Percentiles rank a stretch among this genome's conserved stretches.
Evolutionary conservation across 257 asterid species (phyloP).

Genomic region (Lantana camara): DNA sequence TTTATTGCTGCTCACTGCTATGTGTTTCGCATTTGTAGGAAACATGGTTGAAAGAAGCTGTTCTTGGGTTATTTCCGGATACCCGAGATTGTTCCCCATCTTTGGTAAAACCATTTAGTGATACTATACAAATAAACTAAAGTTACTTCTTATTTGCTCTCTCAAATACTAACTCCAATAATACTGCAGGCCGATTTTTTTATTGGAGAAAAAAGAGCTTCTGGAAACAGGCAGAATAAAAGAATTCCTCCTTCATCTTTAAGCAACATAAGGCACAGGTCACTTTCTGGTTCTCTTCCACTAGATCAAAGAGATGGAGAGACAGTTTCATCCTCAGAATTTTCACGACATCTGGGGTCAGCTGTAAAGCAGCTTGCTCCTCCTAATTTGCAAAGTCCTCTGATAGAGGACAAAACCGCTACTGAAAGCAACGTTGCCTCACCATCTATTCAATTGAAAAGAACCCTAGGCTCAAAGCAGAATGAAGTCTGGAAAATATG

Average conservation of each 20-base stretch:
- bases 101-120: constrained; percentile 54
- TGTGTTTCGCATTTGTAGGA: constrained; percentile 55
- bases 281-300: constrained; percentile 53
- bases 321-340: constrained; percentile 41
- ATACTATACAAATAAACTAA: constrained; percentile 11
- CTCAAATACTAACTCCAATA: constrained; percentile 29
- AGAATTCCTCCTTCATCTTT: constrained; percentile 55
- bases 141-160: neutral
- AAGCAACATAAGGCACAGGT: constrained; percentile 57
- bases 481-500: constrained; percentile 61
- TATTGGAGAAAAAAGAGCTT: constrained; percentile 66
- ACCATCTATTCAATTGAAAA: constrained; percentile 63
- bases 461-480: constrained; percentile 71
- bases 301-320: constrained; percentile 61
- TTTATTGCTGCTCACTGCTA: constrained; percentile 20
- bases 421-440: constrained; percentile 43
- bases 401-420: constrained; percentile 46
- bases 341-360: constrained; percentile 66
- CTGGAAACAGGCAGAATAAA: constrained; percentile 53
- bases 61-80: constrained; percentile 83
- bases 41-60: constrained; percentile 86
- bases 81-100: constrained; percentile 84
- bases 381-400: constrained; percentile 61
- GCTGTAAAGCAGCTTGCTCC: constrained; percentile 89
- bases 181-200: constrained; percentile 71